phyloP scores from a whole-genome alignment of 2,329 filamentous ascomycete species.

The Emmonsiellopsis sp. region DNA sequence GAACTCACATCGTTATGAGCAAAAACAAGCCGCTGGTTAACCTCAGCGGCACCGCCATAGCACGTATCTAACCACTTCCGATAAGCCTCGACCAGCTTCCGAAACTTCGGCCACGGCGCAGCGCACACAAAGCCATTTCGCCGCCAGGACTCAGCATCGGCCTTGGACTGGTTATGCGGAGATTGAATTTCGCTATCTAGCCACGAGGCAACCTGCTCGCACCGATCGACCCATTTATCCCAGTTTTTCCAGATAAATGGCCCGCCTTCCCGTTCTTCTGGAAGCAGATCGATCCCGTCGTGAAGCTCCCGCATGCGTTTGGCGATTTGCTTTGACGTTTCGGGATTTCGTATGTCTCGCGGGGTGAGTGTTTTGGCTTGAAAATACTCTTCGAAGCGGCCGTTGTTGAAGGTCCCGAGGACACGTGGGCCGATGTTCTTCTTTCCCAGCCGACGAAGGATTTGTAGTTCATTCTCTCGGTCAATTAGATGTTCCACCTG shows the following conservation, averaged over 20 bases:
- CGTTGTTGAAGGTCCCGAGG: slow-evolving; percentile 86
- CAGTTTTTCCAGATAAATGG: slow-evolving; percentile 86
- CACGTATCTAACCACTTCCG: slow-evolving; percentile 61
- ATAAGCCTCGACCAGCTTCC: slow-evolving; percentile 65
- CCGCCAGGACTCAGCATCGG: slow-evolving; percentile 51
- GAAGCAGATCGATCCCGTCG: slow-evolving; percentile 79
- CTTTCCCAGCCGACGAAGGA: slow-evolving; percentile 73
- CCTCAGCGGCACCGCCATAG: slow-evolving; percentile 57
- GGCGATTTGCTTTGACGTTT: slow-evolving; percentile 84
- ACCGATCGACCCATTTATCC: slow-evolving; percentile 76
- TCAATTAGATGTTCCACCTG: slow-evolving; percentile 96
- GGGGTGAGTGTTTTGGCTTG: slow-evolving; percentile 73
- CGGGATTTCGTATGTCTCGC: slow-evolving; percentile 65
- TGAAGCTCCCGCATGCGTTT: slow-evolving; percentile 97
- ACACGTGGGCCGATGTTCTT: slow-evolving; percentile 91
- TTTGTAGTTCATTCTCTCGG: slow-evolving; percentile 77
- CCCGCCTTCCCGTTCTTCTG: slow-evolving; percentile 66
- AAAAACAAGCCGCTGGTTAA: slow-evolving; percentile 75
- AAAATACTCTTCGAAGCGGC: slow-evolving; percentile 91
- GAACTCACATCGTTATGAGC: slow-evolving; percentile 86
- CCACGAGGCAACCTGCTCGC: slow-evolving; percentile 44
- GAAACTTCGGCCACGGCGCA: slow-evolving; percentile 72
- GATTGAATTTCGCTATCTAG: slow-evolving; percentile 51
- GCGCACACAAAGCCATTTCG: slow-evolving; percentile 70
- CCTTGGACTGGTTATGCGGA: slow-evolving; percentile 34